phyloP scores from a whole-genome alignment of 2,329 filamentous ascomycete species.

The Fusarium temperatum region DNA sequence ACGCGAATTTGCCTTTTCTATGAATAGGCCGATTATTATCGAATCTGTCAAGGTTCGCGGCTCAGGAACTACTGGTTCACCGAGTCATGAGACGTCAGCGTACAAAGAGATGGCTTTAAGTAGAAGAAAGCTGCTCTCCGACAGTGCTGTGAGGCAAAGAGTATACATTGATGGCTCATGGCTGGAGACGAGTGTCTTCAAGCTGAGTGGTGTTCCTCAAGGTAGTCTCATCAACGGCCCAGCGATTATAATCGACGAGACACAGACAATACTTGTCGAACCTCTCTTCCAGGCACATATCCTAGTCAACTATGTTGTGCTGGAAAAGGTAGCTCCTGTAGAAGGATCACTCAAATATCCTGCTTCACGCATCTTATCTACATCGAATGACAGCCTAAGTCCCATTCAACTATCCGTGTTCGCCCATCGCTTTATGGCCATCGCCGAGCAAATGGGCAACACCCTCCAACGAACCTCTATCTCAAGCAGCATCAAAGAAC shows the following conservation, averaged over 20 bases:
- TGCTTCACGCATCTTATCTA: not conserved
- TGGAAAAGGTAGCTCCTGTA: slow-evolving; percentile 25
- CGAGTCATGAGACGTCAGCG: not conserved
- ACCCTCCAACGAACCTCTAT: slow-evolving; percentile 65
- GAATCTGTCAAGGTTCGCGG: slow-evolving; percentile 50
- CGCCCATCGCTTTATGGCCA: slow-evolving; percentile 66
- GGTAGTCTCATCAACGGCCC: slow-evolving; percentile 41
- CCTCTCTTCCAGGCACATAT: slow-evolving; percentile 42
- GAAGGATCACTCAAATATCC: too few species aligned
- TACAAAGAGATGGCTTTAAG: not conserved
- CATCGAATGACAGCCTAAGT: slow-evolving; percentile 43
- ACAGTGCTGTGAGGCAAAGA: not conserved
- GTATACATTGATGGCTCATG: slow-evolving; percentile 15
- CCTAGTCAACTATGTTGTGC: slow-evolving; percentile 44
- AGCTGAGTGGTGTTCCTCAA: not conserved
- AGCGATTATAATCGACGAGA: slow-evolving; percentile 45
- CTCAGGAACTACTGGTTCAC: not conserved
- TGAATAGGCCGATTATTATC: slow-evolving; percentile 49
- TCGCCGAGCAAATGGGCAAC: slow-evolving; percentile 67
- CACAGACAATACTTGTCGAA: slow-evolving; percentile 45
- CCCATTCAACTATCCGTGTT: slow-evolving; percentile 65
- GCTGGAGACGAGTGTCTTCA: slow-evolving; percentile 6
- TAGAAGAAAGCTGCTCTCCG: not conserved
- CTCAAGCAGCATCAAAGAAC: slow-evolving; percentile 57
- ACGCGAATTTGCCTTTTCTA: slow-evolving; percentile 53